Conservation (phyloP, 305 asterid species). For the Fraxinus sp. region DNA sequence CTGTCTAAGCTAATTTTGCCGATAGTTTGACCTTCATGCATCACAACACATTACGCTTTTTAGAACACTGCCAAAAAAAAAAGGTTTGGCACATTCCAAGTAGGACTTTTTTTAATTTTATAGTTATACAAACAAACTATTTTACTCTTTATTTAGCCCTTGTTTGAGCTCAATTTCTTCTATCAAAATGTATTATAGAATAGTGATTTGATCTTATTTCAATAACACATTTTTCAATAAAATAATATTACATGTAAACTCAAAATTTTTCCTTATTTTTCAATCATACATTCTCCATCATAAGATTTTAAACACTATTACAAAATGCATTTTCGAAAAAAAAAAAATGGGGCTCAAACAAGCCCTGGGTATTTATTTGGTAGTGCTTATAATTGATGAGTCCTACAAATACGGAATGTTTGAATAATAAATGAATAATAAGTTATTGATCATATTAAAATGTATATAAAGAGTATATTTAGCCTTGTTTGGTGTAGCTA, state of each 20-base stretch:
- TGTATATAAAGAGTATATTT: background rate
- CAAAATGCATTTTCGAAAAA: background rate
- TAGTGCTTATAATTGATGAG: background rate
- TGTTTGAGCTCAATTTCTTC: background rate
- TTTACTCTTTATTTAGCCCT: background rate
- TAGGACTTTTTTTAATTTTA: background rate
- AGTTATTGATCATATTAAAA: background rate
- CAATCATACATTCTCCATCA: no score
- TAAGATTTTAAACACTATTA: no score
- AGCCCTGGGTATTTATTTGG: background rate
- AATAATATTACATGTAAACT: no score
- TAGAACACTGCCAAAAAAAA: background rate
- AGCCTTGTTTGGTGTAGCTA: background rate
- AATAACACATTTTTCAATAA: background rate
- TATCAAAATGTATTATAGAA: background rate
- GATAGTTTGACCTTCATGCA: no score
- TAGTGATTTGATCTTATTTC: background rate
- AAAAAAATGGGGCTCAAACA: no score
- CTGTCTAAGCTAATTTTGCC: no score
- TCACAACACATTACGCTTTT: background rate
- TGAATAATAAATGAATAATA: background rate
- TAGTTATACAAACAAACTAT: background rate
- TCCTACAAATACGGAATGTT: background rate
- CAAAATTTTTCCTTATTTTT: background rate
- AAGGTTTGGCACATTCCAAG: background rate